Percentiles rank a stretch among this genome's conserved stretches.
Conservation (phyloP, 805 yeast species). For the Sugiyamaella americana region DNA sequence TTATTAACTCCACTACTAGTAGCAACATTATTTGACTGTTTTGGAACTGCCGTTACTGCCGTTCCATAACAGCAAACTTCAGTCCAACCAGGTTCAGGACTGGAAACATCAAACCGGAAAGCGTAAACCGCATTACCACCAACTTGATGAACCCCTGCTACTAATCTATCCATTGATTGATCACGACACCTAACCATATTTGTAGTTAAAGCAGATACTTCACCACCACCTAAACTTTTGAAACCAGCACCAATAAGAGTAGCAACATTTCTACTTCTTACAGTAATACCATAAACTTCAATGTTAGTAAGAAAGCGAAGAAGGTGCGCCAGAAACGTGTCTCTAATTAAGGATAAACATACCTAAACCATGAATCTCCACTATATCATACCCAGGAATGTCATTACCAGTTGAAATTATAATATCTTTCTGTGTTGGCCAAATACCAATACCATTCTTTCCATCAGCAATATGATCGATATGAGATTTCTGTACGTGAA, state of each 20-base stretch:
- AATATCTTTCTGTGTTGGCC: slow-evolving; percentile 9
- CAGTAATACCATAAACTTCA: slow-evolving; percentile 20
- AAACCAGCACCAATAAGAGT: slow-evolving; percentile 19
- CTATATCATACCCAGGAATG: slow-evolving; percentile 19
- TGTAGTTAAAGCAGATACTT: slow-evolving; percentile 18
- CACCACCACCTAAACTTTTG: slow-evolving; percentile 21
- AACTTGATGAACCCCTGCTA: slow-evolving; percentile 15
- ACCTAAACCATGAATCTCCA: slow-evolving; percentile 13
- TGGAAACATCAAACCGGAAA: slow-evolving; percentile 16
- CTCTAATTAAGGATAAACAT: neutral
- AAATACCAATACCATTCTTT: slow-evolving; percentile 5
- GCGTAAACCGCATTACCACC: slow-evolving; percentile 24
- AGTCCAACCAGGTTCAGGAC: slow-evolving; percentile 13
- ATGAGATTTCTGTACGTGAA: neutral
- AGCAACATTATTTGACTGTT: too few relatives aligned
- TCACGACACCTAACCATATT: slow-evolving; percentile 19
- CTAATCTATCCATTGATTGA: slow-evolving; percentile 20
- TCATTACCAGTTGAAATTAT: slow-evolving; percentile 20
- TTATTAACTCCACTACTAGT: too few relatives aligned
- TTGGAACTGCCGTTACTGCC: slow-evolving; percentile 16
- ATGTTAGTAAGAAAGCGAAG: neutral
- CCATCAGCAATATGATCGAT: neutral
- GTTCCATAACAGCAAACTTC: slow-evolving; percentile 23
- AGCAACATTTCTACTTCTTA: slow-evolving; percentile 16
- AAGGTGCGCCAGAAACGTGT: neutral